These are phyloP conservation scores for Citrus trifoliata DNA, from an alignment of 345 rosid species.

Conservation along the genomic window DNA sequence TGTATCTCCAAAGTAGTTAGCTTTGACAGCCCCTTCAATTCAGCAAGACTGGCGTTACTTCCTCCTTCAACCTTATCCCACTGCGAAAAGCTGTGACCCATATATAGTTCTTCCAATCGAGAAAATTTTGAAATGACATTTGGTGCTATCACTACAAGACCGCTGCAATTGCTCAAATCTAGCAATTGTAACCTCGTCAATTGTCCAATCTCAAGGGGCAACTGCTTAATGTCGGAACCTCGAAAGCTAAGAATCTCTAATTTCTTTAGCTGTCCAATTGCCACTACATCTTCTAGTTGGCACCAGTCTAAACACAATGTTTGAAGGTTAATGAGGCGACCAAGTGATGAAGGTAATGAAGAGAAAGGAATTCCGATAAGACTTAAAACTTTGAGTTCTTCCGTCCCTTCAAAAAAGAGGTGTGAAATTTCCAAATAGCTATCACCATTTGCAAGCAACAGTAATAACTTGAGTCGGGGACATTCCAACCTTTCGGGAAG, in stretches of 20 bases:
- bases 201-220: background rate
- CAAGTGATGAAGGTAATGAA: conserved; percentile 11
- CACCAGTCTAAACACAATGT: conserved; percentile 8
- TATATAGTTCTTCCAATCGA: background rate
- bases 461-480: conserved; percentile 6
- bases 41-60: conserved; percentile 15
- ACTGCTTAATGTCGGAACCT: background rate
- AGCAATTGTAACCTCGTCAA: background rate
- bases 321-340: background rate
- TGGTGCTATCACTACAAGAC: background rate
- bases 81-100: background rate
- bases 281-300: background rate
- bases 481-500: conserved; percentile 13
- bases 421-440: background rate
- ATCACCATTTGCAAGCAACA: accelerated
- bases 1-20: background rate
- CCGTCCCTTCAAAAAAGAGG: conserved; percentile 9
- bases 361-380: background rate
- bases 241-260: background rate
- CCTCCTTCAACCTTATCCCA: background rate
- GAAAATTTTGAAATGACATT: background rate
- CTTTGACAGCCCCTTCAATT: conserved; percentile 15
- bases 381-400: conserved; percentile 20
- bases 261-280: background rate
- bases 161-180: background rate